Conservation (phyloP, 176 grass and related monocot species). For the Musa itinerans region DNA sequence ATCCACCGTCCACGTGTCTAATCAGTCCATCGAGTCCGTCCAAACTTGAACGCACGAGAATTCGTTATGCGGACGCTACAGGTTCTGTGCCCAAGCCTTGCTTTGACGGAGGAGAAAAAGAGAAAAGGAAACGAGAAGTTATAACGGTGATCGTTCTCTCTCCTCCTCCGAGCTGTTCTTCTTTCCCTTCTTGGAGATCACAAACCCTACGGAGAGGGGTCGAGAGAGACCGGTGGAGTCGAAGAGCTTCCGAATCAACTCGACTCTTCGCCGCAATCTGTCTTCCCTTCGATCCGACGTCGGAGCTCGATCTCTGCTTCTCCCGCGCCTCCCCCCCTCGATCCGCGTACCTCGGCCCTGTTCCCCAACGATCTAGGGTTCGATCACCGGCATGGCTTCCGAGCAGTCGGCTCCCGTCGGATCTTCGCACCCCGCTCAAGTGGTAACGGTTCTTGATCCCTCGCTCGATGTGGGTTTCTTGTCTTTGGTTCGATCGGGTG, state of each 20-base stretch:
- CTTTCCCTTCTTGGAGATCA: neutral
- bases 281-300: neutral
- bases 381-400: conserved; percentile 33
- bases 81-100: neutral
- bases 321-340: no score
- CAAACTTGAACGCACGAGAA: neutral
- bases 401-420: conserved; percentile 29
- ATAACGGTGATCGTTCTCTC: neutral
- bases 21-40: neutral
- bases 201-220: neutral
- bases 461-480: neutral
- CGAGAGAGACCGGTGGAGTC: neutral
- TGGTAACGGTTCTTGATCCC: conserved; percentile 34
- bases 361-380: neutral
- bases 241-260: neutral
- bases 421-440: conserved; percentile 43
- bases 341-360: no score
- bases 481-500: neutral
- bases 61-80: neutral
- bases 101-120: neutral
- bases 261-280: neutral
- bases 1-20: neutral
- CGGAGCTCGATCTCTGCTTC: neutral
- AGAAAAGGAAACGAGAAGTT: neutral
- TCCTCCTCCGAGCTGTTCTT: neutral